Evolutionary conservation across 1,139 yeast species (phyloP).

Genomic region (Lizanozyma gosingica): DNA sequence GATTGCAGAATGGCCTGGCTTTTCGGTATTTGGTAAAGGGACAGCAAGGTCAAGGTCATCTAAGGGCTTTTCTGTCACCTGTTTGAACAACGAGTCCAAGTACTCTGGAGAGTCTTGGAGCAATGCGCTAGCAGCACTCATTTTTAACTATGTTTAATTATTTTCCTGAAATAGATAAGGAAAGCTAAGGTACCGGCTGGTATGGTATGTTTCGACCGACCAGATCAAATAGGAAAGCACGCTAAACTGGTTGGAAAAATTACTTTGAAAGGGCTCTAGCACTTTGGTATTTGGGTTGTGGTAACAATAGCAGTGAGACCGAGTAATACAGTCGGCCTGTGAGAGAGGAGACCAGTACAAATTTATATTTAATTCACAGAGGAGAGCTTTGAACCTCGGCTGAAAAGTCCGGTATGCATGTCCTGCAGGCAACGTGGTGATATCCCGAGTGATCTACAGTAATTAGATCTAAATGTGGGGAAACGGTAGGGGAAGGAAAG

Average conservation of each 20-base stretch:
- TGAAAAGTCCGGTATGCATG: not conserved
- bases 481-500: no score
- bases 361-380: not conserved
- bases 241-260: no score
- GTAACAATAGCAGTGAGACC: no score
- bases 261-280: no score
- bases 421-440: no score
- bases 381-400: not conserved
- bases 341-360: not conserved
- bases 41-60: constrained; percentile 5
- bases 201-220: no score
- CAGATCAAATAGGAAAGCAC: no score
- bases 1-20: constrained; percentile 43
- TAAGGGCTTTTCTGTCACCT: not conserved
- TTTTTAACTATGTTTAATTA: not conserved
- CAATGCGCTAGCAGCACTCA: not conserved
- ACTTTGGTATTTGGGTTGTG: no score
- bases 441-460: no score
- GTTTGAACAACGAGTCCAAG: not conserved
- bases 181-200: no score
- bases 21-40: constrained; percentile 37
- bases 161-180: no score
- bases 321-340: not conserved
- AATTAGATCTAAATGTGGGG: not conserved
- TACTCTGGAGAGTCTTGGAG: not conserved